Evolutionary conservation across 1,139 yeast species (phyloP).

Genomic region (Sugiyamaella neomexicana): DNA sequence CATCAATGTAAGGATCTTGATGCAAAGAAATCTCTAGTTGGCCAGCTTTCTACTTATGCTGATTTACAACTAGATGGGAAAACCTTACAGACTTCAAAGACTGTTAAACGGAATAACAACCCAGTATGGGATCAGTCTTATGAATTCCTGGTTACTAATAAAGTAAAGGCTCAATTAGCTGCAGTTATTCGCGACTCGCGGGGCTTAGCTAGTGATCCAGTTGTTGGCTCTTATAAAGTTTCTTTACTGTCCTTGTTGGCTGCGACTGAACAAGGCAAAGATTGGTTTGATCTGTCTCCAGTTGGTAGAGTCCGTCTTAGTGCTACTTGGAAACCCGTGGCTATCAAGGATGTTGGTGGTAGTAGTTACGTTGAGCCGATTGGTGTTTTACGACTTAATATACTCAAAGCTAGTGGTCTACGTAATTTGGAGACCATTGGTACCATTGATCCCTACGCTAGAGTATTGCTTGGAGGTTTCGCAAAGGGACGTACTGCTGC

Average conservation of each 20-base stretch:
- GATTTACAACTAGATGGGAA: slow-evolving; percentile 69
- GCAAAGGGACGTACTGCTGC: slow-evolving; percentile 76
- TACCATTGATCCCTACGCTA: slow-evolving; percentile 86
- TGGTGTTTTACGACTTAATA: slow-evolving; percentile 79
- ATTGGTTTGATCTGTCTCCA: slow-evolving; percentile 67
- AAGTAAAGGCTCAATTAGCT: slow-evolving; percentile 66
- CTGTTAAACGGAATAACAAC: slow-evolving; percentile 59
- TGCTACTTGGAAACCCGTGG: slow-evolving; percentile 86
- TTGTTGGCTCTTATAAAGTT: slow-evolving; percentile 48
- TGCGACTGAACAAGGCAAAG: slow-evolving; percentile 72
- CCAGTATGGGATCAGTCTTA: slow-evolving; percentile 68
- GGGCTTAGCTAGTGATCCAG: slow-evolving; percentile 59
- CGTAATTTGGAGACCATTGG: slow-evolving; percentile 87
- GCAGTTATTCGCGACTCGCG: slow-evolving; percentile 66
- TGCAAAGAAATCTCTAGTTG: slow-evolving; percentile 60
- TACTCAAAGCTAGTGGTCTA: slow-evolving; percentile 70
- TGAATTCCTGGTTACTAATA: slow-evolving; percentile 75
- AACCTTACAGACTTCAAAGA: slow-evolving; percentile 55
- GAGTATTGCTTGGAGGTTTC: slow-evolving; percentile 74
- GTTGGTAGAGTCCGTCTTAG: slow-evolving; percentile 68
- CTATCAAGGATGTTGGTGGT: slow-evolving; percentile 59
- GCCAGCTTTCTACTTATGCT: slow-evolving; percentile 67
- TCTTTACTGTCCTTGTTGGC: slow-evolving; percentile 71
- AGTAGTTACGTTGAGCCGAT: slow-evolving; percentile 89
- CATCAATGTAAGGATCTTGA: slow-evolving; percentile 75